Percentiles rank a stretch among this genome's conserved stretches.
Evolutionary conservation across 371 early-diverging fungal genomes (phyloP).

Genomic region (Mortierella sp.): DNA sequence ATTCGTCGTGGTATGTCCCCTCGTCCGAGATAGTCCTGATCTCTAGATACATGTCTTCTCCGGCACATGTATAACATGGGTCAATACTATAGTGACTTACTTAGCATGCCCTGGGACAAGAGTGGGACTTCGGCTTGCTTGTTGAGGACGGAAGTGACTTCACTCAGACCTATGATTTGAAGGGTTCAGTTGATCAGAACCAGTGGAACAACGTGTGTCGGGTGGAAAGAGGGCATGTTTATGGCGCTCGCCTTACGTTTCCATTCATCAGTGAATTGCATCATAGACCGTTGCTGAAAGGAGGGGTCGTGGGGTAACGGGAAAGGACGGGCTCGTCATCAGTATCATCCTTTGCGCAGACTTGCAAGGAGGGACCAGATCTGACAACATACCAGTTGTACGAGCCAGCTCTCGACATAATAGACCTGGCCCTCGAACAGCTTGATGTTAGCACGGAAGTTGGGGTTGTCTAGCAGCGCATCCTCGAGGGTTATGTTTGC

Average conservation of each 20-base stretch:
- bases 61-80: background rate
- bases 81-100: conserved; percentile 21
- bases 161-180: conserved; percentile 33
- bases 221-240: no score
- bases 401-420: conserved; percentile 72
- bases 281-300: conserved; percentile 42
- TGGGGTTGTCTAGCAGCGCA: conserved; percentile 77
- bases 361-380: background rate
- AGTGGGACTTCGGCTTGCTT: conserved; percentile 50
- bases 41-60: no score
- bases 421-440: conserved; percentile 79
- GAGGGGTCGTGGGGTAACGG: no score
- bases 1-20: background rate
- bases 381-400: conserved; percentile 49
- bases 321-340: no score
- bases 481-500: conserved; percentile 65
- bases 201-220: no score
- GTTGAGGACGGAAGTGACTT: conserved; percentile 38
- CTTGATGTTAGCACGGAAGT: conserved; percentile 68
- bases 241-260: conserved; percentile 22
- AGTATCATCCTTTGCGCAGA: no score
- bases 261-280: conserved; percentile 45
- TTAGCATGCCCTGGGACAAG: conserved; percentile 53
- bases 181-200: no score
- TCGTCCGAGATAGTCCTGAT: background rate